Evolutionary conservation across 139 green algal genomes (phyloP).

Genomic region (Pycnococcus provasolii): DNA sequence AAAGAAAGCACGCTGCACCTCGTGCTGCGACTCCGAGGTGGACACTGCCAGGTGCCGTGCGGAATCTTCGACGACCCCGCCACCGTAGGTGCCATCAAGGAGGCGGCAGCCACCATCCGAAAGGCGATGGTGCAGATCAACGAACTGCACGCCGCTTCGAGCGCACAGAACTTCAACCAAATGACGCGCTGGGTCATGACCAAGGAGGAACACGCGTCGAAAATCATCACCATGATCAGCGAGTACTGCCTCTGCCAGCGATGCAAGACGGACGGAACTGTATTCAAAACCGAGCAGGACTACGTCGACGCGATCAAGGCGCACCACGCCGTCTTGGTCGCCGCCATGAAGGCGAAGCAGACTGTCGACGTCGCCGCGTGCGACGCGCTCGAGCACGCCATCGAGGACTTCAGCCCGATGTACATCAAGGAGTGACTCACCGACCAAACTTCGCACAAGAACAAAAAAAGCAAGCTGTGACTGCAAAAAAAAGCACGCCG

Average conservation of each 20-base stretch:
- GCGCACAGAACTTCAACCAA: conserved; percentile 11
- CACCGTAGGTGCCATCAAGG: background rate
- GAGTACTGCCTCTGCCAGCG: conserved; percentile 24
- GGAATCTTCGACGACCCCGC: conserved; percentile 25
- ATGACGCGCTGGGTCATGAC: conserved; percentile 26
- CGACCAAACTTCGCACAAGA: background rate
- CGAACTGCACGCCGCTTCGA: conserved; percentile 1
- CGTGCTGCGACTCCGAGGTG: conserved; percentile 36
- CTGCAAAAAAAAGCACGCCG: background rate
- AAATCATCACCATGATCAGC: conserved; percentile 14
- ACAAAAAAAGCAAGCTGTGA: background rate
- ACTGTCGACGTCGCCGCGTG: background rate
- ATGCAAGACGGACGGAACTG: conserved; percentile 1
- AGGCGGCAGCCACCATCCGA: conserved; percentile 14
- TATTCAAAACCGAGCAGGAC: conserved; percentile 7
- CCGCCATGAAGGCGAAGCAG: conserved; percentile 27
- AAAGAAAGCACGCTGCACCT: conserved; percentile 43
- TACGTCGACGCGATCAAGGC: conserved; percentile 16
- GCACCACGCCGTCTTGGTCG: conserved; percentile 20
- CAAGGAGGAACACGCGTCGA: conserved; percentile 21
- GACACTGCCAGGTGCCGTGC: conserved; percentile 25
- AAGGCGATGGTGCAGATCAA: conserved; percentile 25
- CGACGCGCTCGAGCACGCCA: conserved; percentile 10
- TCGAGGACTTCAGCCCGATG: conserved; percentile 10
- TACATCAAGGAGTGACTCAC: conserved; percentile 12